Evolutionary conservation across 176 grass and related monocot genomes (phyloP).

Genomic region (Raddia guianensis): DNA sequence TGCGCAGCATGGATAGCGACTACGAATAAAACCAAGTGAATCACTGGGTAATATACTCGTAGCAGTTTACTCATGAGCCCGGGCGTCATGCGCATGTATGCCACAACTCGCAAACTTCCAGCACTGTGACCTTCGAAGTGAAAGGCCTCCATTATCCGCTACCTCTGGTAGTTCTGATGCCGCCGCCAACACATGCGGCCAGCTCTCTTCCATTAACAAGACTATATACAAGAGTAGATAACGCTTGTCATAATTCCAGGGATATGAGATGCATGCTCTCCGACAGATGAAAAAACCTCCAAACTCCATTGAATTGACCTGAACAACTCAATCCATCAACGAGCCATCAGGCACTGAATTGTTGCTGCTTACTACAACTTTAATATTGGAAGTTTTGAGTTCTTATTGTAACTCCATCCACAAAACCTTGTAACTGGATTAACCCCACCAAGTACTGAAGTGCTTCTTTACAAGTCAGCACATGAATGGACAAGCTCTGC

Average conservation of each 20-base stretch:
- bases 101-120: background rate
- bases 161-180: background rate
- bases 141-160: background rate
- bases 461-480: conserved; percentile 3
- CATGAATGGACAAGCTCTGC: background rate
- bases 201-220: background rate
- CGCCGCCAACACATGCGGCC: background rate
- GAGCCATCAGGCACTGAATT: background rate
- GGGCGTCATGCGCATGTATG: background rate
- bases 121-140: background rate
- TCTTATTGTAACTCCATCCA: background rate
- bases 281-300: background rate
- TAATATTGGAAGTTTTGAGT: conserved; percentile 12
- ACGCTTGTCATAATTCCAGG: background rate
- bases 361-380: background rate
- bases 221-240: background rate
- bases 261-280: background rate
- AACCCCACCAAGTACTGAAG: background rate
- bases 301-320: background rate
- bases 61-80: background rate
- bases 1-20: too few relatives aligned
- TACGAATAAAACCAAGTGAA: background rate
- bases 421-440: background rate
- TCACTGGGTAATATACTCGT: background rate
- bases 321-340: background rate